Conservation (phyloP, 495 filamentous ascomycete genomes). For the Amphirosellinia nigrospora region DNA sequence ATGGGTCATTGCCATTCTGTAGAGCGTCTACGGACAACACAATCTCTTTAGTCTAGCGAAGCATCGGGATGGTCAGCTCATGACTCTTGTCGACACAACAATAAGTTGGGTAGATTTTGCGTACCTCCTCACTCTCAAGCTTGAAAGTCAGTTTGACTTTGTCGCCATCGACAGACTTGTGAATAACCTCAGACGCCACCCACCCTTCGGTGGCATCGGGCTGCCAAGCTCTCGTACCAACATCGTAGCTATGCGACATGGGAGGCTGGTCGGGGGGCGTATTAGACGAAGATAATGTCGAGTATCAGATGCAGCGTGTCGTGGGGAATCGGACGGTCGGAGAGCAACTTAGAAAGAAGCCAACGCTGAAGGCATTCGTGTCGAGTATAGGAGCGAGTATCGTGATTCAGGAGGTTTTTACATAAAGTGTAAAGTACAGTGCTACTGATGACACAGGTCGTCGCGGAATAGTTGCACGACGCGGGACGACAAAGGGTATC, state of each 20-base stretch:
- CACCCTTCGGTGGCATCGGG: constrained; percentile 94
- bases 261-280: constrained; percentile 36
- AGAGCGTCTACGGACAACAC: constrained; percentile 82
- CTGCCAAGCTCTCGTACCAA: constrained; percentile 98
- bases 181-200: constrained; percentile 93
- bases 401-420: constrained; percentile 20
- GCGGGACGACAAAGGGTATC: constrained; percentile 29
- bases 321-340: constrained; percentile 26
- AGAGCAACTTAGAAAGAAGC: constrained; percentile 30
- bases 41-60: constrained; percentile 71
- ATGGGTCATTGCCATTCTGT: constrained; percentile 68
- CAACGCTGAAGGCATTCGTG: constrained; percentile 40
- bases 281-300: constrained; percentile 22
- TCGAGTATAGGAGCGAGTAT: constrained; percentile 27
- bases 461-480: constrained; percentile 18
- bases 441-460: constrained; percentile 25
- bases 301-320: constrained; percentile 32
- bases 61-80: constrained; percentile 12
- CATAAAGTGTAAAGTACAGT: constrained; percentile 28
- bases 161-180: constrained; percentile 82
- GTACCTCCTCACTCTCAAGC: constrained; percentile 92
- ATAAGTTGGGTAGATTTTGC: constrained; percentile 33
- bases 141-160: constrained; percentile 86
- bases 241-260: constrained; percentile 97
- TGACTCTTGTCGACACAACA: constrained; percentile 6